Base-by-base conservation (phyloP, 176 grass and related monocot species). In the Puya raimondii region DNA sequence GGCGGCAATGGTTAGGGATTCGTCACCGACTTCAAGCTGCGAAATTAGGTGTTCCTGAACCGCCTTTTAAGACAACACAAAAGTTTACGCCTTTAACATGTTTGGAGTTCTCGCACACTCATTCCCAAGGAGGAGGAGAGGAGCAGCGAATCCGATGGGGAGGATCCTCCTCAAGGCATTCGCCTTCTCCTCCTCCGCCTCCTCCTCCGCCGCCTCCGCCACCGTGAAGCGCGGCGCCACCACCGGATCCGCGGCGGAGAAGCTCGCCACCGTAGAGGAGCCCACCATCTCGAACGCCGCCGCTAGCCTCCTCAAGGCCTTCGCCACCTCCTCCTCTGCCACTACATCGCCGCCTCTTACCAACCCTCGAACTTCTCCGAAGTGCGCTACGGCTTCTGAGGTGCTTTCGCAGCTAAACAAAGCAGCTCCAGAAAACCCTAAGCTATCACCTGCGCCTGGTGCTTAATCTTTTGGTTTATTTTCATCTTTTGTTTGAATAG, bases 351-450 rank as follows among this genome's bases (percentile, higher is more conserved):
- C 33, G 33, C 33, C 33, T 42, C 33, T 42, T 42, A 42, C 33
- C 33, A 7, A 5, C 33, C 33, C 33, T 42, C 33, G 33, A 42
- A 42, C 33, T 42, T 42, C 33, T 42, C 33, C 4, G 5, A 6
- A 42, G 33, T 42, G 33, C 16, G 15, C 6, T 59, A 18, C 10
- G n/a, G 15, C 54, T 15, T 59, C 54, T 20, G 54, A 75, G 63
- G 72, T 75, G 59, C 72, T 75, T 11, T 51, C 47, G 47, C 72
- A 49, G 49, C 63, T 65, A 22, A 75, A 65, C 61, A 15, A 65
- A 29, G 59, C 61, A 11, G 48, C 72, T 51, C 65, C 72, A 13
- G 65, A 50, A 23, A 21, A 52, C 23, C 26, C 49, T 23, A 65
- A 75, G 23, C 48, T 48, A 7, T 51, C 23, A 23, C 18, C 33